Evolutionary conservation across 768 basidiomycete genomes (phyloP).

Genomic region (Steccherinum ochraceum): DNA sequence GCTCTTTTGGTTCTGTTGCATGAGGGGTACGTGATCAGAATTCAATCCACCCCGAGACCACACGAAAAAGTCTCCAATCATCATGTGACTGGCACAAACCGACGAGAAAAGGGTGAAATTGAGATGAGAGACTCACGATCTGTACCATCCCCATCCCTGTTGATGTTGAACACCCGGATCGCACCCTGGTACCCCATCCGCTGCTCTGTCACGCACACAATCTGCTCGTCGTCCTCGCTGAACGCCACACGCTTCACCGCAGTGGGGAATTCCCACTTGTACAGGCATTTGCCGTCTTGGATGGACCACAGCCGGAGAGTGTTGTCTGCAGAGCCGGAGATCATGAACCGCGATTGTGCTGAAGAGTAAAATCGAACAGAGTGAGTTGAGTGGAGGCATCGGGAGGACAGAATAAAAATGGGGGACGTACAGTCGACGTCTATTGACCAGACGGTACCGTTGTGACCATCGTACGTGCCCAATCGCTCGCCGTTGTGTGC

Average conservation of each 20-base stretch:
- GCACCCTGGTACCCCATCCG: constrained; percentile 91
- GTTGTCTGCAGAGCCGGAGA: constrained; percentile 95
- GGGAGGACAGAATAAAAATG: neutral
- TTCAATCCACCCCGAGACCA: too few species aligned
- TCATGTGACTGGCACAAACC: too few species aligned
- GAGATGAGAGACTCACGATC: constrained; percentile 83
- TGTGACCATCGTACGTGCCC: constrained; percentile 95
- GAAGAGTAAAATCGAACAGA: neutral
- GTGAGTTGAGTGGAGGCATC: neutral
- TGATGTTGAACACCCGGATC: constrained; percentile 85
- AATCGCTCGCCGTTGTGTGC: constrained; percentile 95
- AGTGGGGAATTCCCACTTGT: constrained; percentile 96
- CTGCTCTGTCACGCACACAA: constrained; percentile 95
- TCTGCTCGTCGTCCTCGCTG: constrained; percentile 73
- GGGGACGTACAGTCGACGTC: constrained; percentile 84
- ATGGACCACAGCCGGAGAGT: constrained; percentile 88
- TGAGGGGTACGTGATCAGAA: too few species aligned
- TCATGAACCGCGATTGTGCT: constrained; percentile 81
- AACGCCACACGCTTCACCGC: constrained; percentile 96
- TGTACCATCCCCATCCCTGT: constrained; percentile 73
- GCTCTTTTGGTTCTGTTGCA: constrained; percentile 70
- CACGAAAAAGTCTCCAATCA: too few species aligned
- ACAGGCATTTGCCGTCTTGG: constrained; percentile 84
- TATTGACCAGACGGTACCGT: constrained; percentile 95
- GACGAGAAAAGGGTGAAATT: too few species aligned